Conservation (phyloP, 371 early-diverging fungal species). For the Chytridium lagenaria region DNA sequence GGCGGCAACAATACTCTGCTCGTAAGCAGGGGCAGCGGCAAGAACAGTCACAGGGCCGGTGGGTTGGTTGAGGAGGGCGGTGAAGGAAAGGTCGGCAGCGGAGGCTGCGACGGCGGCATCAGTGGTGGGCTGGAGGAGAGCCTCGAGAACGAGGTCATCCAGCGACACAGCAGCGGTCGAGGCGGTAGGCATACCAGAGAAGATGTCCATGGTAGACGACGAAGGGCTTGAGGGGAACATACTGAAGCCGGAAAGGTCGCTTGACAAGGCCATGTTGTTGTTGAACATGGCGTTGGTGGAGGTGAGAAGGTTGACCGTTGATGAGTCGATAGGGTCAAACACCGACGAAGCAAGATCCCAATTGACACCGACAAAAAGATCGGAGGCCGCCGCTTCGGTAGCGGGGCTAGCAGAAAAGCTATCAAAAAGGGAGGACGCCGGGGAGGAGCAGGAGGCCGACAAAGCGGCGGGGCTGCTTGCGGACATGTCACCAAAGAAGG, state of each 20-base stretch:
- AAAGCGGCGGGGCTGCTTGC: constrained; percentile 15
- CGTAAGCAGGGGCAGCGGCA: constrained; percentile 1
- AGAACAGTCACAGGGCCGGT: too few species aligned
- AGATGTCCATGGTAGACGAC: background rate
- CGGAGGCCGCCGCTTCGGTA: background rate
- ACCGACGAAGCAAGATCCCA: constrained; percentile 1
- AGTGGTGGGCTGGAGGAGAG: background rate
- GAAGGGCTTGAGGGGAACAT: background rate
- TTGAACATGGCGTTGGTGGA: background rate
- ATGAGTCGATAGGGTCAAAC: background rate
- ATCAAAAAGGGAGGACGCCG: background rate
- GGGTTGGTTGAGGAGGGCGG: background rate
- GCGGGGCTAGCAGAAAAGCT: background rate
- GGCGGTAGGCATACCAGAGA: constrained; percentile 9
- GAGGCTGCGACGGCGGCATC: background rate
- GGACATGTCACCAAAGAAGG: background rate
- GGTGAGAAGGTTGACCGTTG: background rate
- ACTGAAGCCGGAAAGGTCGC: background rate
- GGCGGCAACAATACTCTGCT: background rate
- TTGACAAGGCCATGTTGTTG: too few species aligned
- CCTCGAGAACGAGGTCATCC: background rate
- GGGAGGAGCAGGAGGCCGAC: background rate
- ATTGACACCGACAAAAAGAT: background rate
- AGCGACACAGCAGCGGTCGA: background rate
- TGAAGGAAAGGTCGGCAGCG: background rate